These are phyloP conservation scores for Ascochyta pisi DNA, from an alignment of 2,329 filamentous ascomycete species.

Conservation along the genomic window DNA sequence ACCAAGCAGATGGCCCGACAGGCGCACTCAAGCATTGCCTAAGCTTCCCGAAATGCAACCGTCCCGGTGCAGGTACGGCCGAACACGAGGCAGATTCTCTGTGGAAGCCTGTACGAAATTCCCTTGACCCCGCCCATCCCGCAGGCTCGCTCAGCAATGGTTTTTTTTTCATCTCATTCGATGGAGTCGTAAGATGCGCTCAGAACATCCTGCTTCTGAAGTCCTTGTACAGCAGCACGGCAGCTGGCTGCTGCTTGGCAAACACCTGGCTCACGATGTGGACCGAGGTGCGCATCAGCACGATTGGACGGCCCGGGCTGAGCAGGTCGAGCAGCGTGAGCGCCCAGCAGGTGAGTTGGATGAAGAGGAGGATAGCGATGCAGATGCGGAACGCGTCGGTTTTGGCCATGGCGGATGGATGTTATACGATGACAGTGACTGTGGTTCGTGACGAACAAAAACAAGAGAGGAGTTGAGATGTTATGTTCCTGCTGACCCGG, in stretches of 20 bases:
- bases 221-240: slow-evolving; percentile 27
- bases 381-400: slow-evolving; percentile 36
- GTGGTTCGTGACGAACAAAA: neutral
- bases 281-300: slow-evolving; percentile 29
- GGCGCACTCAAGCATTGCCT: neutral
- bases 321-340: slow-evolving; percentile 42
- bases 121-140: too few relatives aligned
- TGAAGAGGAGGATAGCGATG: slow-evolving; percentile 39
- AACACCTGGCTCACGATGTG: slow-evolving; percentile 26
- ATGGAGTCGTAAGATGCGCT: neutral
- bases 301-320: slow-evolving; percentile 36
- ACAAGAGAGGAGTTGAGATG: neutral
- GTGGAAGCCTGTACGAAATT: too few relatives aligned
- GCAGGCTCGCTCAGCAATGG: neutral
- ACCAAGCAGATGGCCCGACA: too few relatives aligned
- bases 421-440: neutral
- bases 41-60: neutral
- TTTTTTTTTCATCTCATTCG: neutral
- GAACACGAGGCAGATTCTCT: neutral
- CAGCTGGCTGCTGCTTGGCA: slow-evolving; percentile 26
- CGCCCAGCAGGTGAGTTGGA: slow-evolving; percentile 43
- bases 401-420: slow-evolving; percentile 30
- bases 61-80: neutral
- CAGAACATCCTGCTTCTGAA: slow-evolving; percentile 22
- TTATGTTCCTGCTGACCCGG: too few relatives aligned